Conservation (phyloP, 2,329 filamentous ascomycete species). For the Aspergillus persii region DNA sequence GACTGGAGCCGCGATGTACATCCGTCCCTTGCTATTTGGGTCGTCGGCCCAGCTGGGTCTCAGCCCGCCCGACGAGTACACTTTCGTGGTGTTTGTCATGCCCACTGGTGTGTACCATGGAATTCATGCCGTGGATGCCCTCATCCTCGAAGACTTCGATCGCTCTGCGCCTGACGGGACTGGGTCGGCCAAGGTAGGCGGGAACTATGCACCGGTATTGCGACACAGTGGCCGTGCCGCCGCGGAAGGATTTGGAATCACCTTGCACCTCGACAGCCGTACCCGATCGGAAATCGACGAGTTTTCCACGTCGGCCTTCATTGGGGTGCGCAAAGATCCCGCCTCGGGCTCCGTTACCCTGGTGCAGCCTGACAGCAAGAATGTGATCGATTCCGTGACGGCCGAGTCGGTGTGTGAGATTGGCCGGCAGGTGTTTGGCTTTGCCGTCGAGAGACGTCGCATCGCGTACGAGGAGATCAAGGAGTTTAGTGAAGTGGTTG, state of each 20-base stretch:
- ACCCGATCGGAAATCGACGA: conserved; percentile 85
- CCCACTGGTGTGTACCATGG: conserved; percentile 95
- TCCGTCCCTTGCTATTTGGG: conserved; percentile 85
- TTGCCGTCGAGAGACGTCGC: conserved; percentile 73
- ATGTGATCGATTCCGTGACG: conserved; percentile 84
- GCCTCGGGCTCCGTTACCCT: conserved; percentile 61
- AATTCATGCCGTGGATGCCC: conserved; percentile 76
- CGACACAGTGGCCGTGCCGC: conserved; percentile 81
- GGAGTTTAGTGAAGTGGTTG: conserved; percentile 76
- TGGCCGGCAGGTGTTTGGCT: conserved; percentile 69
- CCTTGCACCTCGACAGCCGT: conserved; percentile 84
- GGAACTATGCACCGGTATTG: conserved; percentile 92
- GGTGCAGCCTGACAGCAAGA: conserved; percentile 82
- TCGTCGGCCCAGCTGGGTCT: conserved; percentile 83
- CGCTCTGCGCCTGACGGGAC: conserved; percentile 88
- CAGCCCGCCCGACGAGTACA: conserved; percentile 86
- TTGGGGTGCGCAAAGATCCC: conserved; percentile 67
- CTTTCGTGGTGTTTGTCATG: conserved; percentile 83
- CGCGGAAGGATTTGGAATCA: conserved; percentile 83
- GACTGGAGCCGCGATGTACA: conserved; percentile 88
- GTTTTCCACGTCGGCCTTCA: conserved; percentile 92
- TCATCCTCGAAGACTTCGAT: conserved; percentile 92
- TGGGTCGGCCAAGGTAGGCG: conserved; percentile 88
- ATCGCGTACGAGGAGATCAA: conserved; percentile 61
- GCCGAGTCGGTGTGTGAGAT: conserved; percentile 75